These are phyloP conservation scores for Cephaloascus albidus DNA, from an alignment of 805 yeast species.

Conservation along the genomic window DNA sequence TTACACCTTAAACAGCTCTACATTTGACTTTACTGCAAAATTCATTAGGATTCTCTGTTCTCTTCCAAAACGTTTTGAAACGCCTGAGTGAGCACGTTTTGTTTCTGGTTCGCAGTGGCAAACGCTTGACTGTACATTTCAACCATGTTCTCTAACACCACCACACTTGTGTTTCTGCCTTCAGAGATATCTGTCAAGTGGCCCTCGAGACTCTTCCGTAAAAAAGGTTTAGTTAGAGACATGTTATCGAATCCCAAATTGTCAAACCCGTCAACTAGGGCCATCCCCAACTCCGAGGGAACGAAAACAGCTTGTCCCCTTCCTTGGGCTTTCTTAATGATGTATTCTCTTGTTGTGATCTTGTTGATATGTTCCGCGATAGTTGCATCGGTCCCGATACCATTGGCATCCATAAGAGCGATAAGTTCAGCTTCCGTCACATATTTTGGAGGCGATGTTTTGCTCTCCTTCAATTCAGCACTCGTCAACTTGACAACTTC, in stretches of 20 bases:
- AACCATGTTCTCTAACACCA: no score
- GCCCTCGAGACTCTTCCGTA: conserved; percentile 68
- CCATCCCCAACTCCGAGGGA: conserved; percentile 81
- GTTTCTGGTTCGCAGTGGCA: no score
- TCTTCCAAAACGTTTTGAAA: no score
- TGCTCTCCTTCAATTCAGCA: conserved; percentile 61
- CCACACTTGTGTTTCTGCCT: no score
- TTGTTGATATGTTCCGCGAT: conserved; percentile 96
- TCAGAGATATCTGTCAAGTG: conserved; percentile 58
- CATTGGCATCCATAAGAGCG: conserved; percentile 91
- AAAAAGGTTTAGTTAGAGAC: conserved; percentile 80
- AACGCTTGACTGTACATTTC: no score
- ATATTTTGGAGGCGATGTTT: conserved; percentile 71
- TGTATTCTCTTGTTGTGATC: conserved; percentile 59
- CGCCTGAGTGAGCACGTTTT: no score
- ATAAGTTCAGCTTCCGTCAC: conserved; percentile 91
- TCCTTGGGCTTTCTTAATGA: conserved; percentile 31
- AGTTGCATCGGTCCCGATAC: conserved; percentile 98
- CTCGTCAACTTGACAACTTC: conserved; percentile 47
- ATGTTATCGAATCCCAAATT: conserved; percentile 60
- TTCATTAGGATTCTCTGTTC: no score
- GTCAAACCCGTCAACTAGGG: conserved; percentile 83
- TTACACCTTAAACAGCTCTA: no score
- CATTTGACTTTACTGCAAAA: no score
- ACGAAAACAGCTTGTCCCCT: conserved; percentile 32